Evolutionary conservation across 2,329 filamentous ascomycete species (phyloP).

Genomic region (Pseudogymnoascus sp.): DNA sequence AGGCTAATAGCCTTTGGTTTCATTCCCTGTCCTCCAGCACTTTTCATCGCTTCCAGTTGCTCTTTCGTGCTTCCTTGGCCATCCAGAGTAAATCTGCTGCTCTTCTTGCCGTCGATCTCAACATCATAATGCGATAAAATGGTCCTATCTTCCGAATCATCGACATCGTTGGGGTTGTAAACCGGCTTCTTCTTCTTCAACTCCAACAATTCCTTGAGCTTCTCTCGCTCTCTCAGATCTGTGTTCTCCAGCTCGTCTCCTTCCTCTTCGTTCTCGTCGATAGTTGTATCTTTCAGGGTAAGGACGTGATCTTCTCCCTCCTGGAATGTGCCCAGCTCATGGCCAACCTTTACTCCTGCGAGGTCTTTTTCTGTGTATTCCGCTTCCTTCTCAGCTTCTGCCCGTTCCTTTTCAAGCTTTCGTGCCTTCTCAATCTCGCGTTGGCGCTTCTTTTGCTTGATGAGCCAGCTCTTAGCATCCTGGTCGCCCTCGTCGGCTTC

Average conservation of each 20-base stretch:
- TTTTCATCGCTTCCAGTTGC: conserved; percentile 45
- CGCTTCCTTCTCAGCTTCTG: conserved; percentile 56
- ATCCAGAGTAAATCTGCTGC: conserved; percentile 80
- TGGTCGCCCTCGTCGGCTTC: conserved; percentile 60
- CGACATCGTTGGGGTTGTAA: conserved; percentile 76
- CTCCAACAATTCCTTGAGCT: conserved; percentile 65
- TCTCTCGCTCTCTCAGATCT: conserved; percentile 62
- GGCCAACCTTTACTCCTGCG: conserved; percentile 83
- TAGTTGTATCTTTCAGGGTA: conserved; percentile 86
- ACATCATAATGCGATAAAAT: conserved; percentile 91
- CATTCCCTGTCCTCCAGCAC: conserved; percentile 44
- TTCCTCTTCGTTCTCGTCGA: conserved; percentile 74
- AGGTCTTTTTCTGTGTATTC: conserved; percentile 82
- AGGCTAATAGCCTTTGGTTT: conserved; percentile 68
- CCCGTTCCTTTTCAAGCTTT: conserved; percentile 65
- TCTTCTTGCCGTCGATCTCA: conserved; percentile 84
- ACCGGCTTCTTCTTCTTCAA: conserved; percentile 83
- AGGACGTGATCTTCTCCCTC: conserved; percentile 81
- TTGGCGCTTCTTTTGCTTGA: conserved; percentile 84
- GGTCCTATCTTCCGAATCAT: conserved; percentile 51
- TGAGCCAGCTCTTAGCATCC: conserved; percentile 80
- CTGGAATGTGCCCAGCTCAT: conserved; percentile 73
- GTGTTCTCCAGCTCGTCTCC: conserved; percentile 84
- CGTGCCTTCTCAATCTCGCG: conserved; percentile 78
- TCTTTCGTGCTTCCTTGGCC: conserved; percentile 63